These are phyloP conservation scores for Nakazawaea anatomiae DNA, from an alignment of 805 yeast species.

Conservation along the genomic window DNA sequence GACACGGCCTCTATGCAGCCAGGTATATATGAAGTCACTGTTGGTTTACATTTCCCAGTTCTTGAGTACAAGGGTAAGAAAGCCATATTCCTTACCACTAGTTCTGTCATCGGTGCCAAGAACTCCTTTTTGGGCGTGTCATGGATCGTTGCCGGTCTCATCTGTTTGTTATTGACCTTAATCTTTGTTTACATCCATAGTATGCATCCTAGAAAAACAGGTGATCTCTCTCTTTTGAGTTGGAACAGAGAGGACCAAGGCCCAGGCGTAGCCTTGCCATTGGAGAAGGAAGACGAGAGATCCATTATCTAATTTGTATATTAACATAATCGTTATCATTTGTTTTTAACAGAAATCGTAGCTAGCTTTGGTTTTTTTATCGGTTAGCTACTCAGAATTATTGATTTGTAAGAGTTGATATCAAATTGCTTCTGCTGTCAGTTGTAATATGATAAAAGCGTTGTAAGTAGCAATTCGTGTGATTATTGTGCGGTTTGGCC, in stretches of 20 bases:
- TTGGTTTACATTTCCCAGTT: conserved; percentile 80
- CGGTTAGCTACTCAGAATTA: too few species aligned
- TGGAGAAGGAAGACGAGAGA: conserved; percentile 1
- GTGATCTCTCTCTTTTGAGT: conserved; percentile 63
- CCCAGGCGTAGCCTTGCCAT: neutral
- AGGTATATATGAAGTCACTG: conserved; percentile 59
- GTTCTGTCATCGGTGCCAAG: conserved; percentile 73
- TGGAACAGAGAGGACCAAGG: conserved; percentile 52
- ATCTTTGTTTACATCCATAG: conserved; percentile 47
- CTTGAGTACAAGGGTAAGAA: conserved; percentile 62
- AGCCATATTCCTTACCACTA: conserved; percentile 59
- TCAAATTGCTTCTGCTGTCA: too few species aligned
- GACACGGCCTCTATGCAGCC: conserved; percentile 44
- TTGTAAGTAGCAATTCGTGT: too few species aligned
- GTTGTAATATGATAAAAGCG: too few species aligned
- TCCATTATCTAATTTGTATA: neutral
- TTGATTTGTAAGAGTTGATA: too few species aligned
- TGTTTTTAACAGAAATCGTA: too few species aligned
- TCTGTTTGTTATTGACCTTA: conserved; percentile 55
- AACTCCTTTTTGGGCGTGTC: conserved; percentile 65
- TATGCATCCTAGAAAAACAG: conserved; percentile 64
- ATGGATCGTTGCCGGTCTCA: conserved; percentile 72
- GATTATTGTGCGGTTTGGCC: too few species aligned
- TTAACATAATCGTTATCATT: neutral
- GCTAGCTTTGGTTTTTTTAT: too few species aligned